Base-by-base conservation (phyloP, 192 early-diverging fungal genomes). In the Diversispora eburnea region DNA sequence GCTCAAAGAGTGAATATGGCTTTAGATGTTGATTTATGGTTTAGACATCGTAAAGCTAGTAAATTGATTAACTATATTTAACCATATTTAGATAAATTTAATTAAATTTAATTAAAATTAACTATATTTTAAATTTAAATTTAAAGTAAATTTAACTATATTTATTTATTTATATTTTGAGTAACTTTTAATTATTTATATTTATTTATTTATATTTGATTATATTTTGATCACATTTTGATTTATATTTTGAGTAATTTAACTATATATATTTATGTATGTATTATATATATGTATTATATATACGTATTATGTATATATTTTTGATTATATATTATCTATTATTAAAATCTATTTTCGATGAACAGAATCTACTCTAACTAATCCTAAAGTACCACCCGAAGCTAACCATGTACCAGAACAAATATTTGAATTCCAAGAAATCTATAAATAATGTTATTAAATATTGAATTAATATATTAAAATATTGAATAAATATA, bases 361-460 rank as follows among this genome's bases (percentile, higher is more conserved):
- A 48, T 73, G 19, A 4, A 59, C n/a, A 62, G 51, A 76, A 19
- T 80, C 79, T 43, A 80, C 56, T 33, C 79, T 74, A 42, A 77
- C 72, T 17, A 80, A 52, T 3, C 79, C 79, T 43, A 67, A 57
- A 43, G 74, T 43, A 10, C 79, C 79, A 5, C 79, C 79, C 15
- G 79, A 77, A 43, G 64, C 76, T 8, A 80, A 39, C 79, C 79
- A 80, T 54, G 55, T 48, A 17, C 60, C 65, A 8, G 59, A 42
- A 39, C 22, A 13, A 5, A 46, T 22, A 62, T 80, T 77, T 25
- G 65, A 68, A 68, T 77, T 77, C 79, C 79, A 80, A 45, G 43
- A 39, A n/a, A 71, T 67, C 77, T 79, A 58, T n/a, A 68, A 64
- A 33, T 2, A 17, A 68, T 64, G 1, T 19, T 3, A 33, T 33